Conservation (phyloP, 768 basidiomycete species). For the Trametes gibbosa region DNA sequence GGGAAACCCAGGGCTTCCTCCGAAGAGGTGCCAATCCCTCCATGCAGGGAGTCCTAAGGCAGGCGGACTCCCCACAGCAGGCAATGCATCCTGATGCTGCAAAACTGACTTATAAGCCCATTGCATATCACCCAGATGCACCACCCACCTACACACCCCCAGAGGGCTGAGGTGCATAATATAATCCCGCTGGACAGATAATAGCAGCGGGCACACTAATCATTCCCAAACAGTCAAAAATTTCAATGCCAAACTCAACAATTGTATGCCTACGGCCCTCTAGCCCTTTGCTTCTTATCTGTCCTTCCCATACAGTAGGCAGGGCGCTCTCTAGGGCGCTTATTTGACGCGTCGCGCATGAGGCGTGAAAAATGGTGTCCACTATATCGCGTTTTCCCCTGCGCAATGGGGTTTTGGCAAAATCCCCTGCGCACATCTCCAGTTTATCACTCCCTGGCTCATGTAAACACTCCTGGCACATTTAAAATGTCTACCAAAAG, state of each 20-base stretch:
- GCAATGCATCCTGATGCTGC: not conserved
- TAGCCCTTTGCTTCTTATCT: constrained; percentile 14
- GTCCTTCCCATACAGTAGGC: constrained; percentile 28
- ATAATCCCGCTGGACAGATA: not conserved
- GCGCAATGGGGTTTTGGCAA: not conserved
- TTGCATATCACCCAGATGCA: not conserved
- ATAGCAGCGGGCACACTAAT: not conserved
- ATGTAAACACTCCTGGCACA: not conserved
- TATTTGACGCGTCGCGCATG: constrained; percentile 17
- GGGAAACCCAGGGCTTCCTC: constrained; percentile 1
- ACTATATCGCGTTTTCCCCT: constrained; percentile 25
- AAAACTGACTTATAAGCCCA: not conserved
- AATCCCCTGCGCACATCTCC: not conserved
- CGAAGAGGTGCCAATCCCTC: constrained; percentile 5
- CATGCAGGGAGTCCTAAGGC: not conserved
- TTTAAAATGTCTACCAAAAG: no score
- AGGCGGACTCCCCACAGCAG: not conserved
- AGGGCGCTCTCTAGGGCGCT: constrained; percentile 25
- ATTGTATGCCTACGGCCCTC: not conserved
- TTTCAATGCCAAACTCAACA: not conserved
- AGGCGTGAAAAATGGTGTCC: constrained; percentile 29
- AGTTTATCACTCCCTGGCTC: not conserved
- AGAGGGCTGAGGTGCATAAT: not conserved
- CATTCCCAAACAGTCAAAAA: not conserved
- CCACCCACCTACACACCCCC: not conserved